A percentile compares a stretch with the other conserved stretches of the same genome.
phyloP scores from a whole-genome alignment of 768 basidiomycete genomes.

The Sporobolomyces pararoseus region DNA sequence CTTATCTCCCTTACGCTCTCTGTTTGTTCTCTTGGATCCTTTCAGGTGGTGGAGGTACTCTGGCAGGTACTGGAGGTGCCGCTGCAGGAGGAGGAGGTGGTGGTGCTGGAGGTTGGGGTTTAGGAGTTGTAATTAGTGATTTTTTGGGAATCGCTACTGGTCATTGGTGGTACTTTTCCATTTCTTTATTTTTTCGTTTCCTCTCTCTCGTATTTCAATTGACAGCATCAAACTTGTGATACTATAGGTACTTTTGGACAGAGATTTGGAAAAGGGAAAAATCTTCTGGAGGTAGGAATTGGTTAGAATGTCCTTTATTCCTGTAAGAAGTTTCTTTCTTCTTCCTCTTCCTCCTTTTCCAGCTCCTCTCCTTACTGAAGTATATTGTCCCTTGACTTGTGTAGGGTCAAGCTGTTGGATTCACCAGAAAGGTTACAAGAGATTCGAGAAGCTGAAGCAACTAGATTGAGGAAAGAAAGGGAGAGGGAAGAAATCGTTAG shows the following conservation, averaged over 20 bases:
- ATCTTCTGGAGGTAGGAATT: neutral
- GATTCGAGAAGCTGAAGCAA: neutral
- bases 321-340: neutral
- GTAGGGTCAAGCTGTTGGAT: neutral
- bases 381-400: neutral
- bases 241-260: slow-evolving; percentile 13
- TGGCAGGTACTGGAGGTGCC: slow-evolving; percentile 52
- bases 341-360: neutral
- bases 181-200: slow-evolving; percentile 57
- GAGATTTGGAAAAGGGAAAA: slow-evolving; percentile 4
- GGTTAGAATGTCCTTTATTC: slow-evolving; percentile 7
- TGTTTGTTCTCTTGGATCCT: slow-evolving; percentile 66
- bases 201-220: too few species aligned
- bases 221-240: too few species aligned
- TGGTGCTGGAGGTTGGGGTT: slow-evolving; percentile 63
- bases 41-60: neutral
- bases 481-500: neutral
- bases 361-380: neutral
- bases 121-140: slow-evolving; percentile 78
- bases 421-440: neutral
- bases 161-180: slow-evolving; percentile 58
- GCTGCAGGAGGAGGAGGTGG: slow-evolving; percentile 53
- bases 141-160: slow-evolving; percentile 81
- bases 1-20: slow-evolving; percentile 87
- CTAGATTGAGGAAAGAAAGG: neutral